A percentile compares a stretch with the other conserved stretches of the same genome.
Evolutionary conservation across 345 rosid species (phyloP).

Genomic region (Eucalyptus tenuipes): DNA sequence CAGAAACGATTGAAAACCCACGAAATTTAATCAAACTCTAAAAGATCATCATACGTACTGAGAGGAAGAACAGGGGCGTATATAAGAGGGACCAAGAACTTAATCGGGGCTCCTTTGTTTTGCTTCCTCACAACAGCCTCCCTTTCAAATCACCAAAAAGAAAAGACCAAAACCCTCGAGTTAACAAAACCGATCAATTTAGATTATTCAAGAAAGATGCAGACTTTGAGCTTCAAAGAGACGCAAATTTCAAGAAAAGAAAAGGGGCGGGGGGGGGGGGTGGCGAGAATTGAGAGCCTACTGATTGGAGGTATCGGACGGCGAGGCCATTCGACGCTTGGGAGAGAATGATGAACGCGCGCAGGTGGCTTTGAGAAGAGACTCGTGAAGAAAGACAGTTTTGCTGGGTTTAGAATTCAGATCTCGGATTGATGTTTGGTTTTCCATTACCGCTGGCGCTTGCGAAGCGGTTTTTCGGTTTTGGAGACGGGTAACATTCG

Average conservation of each 20-base stretch:
- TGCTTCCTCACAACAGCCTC: slow-evolving; percentile 27
- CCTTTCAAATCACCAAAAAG: background rate
- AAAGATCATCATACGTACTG: slow-evolving; percentile 18
- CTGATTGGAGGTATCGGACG: background rate
- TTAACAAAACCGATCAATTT: background rate
- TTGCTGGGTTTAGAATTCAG: too few relatives aligned
- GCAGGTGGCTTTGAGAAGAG: too few relatives aligned
- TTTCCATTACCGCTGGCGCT: too few relatives aligned
- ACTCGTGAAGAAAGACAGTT: too few relatives aligned
- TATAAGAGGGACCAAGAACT: slow-evolving; percentile 69
- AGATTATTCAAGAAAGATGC: background rate
- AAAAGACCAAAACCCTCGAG: background rate
- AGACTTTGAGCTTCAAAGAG: background rate
- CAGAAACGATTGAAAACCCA: background rate
- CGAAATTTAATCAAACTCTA: background rate
- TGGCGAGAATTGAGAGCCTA: too few relatives aligned
- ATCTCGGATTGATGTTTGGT: too few relatives aligned
- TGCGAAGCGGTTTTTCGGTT: too few relatives aligned
- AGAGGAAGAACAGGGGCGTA: slow-evolving; percentile 95
- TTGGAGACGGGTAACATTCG: too few relatives aligned
- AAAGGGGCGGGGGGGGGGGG: too few relatives aligned
- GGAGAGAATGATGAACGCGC: too few relatives aligned
- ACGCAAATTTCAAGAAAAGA: too few relatives aligned
- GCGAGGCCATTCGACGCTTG: background rate
- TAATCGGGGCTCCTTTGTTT: slow-evolving; percentile 44